A percentile compares a stretch with the other conserved stretches of the same genome.
Evolutionary conservation across 2,329 filamentous ascomycete species (phyloP).

Genomic region (Cryphonectria radicalis): DNA sequence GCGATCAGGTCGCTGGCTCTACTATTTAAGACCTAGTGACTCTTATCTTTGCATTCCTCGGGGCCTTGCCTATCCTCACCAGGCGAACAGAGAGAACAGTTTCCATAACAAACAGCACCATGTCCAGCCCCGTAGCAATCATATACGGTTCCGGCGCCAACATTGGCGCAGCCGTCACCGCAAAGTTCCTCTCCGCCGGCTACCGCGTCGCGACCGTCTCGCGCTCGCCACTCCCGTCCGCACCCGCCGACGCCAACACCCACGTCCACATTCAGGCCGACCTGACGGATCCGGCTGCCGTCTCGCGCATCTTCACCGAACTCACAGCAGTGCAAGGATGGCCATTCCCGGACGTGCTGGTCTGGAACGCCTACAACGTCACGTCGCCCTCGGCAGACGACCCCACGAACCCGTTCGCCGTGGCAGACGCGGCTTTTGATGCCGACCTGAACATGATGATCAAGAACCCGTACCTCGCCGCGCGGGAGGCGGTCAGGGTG

Average conservation of each 20-base stretch:
- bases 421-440: slow-evolving; percentile 12
- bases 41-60: too few relatives aligned
- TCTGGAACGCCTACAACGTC: slow-evolving; percentile 17
- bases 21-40: background rate
- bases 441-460: slow-evolving; percentile 6
- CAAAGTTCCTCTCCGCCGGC: slow-evolving; percentile 16
- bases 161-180: slow-evolving; percentile 19
- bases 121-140: slow-evolving; percentile 19
- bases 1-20: background rate
- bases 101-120: background rate
- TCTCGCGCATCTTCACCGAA: slow-evolving; percentile 4
- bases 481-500: slow-evolving; percentile 6
- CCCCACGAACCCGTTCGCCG: slow-evolving; percentile 15
- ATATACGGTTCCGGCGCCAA: slow-evolving; percentile 23
- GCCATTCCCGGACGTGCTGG: slow-evolving; percentile 8
- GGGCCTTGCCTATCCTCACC: background rate
- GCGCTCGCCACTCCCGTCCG: slow-evolving; percentile 6
- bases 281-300: slow-evolving; percentile 7
- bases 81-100: background rate
- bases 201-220: slow-evolving; percentile 23
- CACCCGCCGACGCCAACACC: background rate
- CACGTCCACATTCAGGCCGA: slow-evolving; percentile 11
- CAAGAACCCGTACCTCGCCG: slow-evolving; percentile 14
- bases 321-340: background rate
- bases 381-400: slow-evolving; percentile 5